Percentiles rank a stretch among this genome's conserved stretches.
Evolutionary conservation across 768 basidiomycete genomes (phyloP).

Genomic region (Tricholoma bakamatsutake): DNA sequence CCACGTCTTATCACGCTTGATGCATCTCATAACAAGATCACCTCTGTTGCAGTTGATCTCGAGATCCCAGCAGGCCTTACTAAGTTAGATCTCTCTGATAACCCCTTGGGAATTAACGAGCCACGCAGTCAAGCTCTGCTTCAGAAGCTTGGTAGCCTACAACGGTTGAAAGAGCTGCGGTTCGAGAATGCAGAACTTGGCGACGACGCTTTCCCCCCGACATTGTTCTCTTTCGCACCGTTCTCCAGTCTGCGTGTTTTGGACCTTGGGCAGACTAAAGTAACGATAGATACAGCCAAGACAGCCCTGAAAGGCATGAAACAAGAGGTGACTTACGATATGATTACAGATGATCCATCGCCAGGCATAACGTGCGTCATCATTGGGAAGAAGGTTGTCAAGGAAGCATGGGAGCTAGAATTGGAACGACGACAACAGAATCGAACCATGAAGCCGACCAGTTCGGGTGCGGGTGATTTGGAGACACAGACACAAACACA

Average conservation of each 20-base stretch:
- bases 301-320: slow-evolving; percentile 40
- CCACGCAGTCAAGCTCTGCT: slow-evolving; percentile 34
- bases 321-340: slow-evolving; percentile 49
- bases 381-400: slow-evolving; percentile 64
- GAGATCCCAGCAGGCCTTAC: slow-evolving; percentile 46
- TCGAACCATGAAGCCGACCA: slow-evolving; percentile 29
- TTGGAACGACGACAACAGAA: slow-evolving; percentile 48
- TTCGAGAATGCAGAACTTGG: slow-evolving; percentile 53
- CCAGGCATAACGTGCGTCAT: slow-evolving; percentile 49
- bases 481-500: slow-evolving; percentile 8
- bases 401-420: slow-evolving; percentile 79
- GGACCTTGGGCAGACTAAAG: slow-evolving; percentile 63
- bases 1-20: slow-evolving; percentile 63
- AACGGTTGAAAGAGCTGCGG: slow-evolving; percentile 50
- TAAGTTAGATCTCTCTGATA: slow-evolving; percentile 60
- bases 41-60: slow-evolving; percentile 47
- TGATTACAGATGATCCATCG: slow-evolving; percentile 46
- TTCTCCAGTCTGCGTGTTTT: slow-evolving; percentile 54
- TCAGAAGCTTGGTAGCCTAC: slow-evolving; percentile 39
- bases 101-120: slow-evolving; percentile 48
- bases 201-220: slow-evolving; percentile 50
- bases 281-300: slow-evolving; percentile 40
- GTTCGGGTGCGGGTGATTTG: slow-evolving; percentile 27
- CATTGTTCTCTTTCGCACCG: slow-evolving; percentile 27
- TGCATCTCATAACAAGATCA: slow-evolving; percentile 62